phyloP scores from a whole-genome alignment of 768 basidiomycete genomes.

The Vishniacozyma victoriae region DNA sequence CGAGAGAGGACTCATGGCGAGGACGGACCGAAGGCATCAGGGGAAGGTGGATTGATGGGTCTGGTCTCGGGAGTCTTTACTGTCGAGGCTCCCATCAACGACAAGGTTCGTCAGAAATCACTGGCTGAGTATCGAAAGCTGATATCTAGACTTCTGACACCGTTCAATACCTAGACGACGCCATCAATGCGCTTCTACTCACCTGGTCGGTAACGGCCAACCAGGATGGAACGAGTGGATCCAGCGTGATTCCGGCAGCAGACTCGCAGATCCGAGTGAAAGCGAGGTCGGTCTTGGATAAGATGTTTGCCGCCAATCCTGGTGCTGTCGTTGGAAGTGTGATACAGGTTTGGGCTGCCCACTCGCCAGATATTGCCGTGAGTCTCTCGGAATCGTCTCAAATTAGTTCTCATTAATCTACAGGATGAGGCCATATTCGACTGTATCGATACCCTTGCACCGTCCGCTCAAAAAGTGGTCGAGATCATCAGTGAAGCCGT shows the following conservation, averaged over 20 bases:
- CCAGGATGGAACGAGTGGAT: slow-evolving; percentile 19
- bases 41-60: slow-evolving; percentile 65
- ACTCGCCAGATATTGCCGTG: slow-evolving; percentile 48
- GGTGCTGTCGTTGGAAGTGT: slow-evolving; percentile 76
- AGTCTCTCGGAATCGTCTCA: not conserved
- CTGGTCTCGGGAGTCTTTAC: slow-evolving; percentile 89
- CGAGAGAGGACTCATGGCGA: slow-evolving; percentile 49
- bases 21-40: slow-evolving; percentile 36
- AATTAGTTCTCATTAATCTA: not conserved
- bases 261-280: slow-evolving; percentile 51
- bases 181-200: slow-evolving; percentile 67
- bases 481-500: slow-evolving; percentile 77
- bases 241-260: not conserved
- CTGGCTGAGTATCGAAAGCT: not conserved
- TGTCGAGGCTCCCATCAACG: slow-evolving; percentile 30
- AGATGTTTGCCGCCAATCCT: slow-evolving; percentile 73
- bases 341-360: slow-evolving; percentile 68
- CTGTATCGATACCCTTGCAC: slow-evolving; percentile 71
- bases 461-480: slow-evolving; percentile 79
- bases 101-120: slow-evolving; percentile 2
- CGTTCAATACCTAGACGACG: slow-evolving; percentile 65
- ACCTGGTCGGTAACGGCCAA: slow-evolving; percentile 57
- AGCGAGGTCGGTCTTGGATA: slow-evolving; percentile 73
- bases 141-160: slow-evolving; percentile 61
- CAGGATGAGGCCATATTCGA: slow-evolving; percentile 55